These are phyloP conservation scores for Primulina huaijiensis DNA, from an alignment of 257 asterid genomes.

Conservation along the genomic window DNA sequence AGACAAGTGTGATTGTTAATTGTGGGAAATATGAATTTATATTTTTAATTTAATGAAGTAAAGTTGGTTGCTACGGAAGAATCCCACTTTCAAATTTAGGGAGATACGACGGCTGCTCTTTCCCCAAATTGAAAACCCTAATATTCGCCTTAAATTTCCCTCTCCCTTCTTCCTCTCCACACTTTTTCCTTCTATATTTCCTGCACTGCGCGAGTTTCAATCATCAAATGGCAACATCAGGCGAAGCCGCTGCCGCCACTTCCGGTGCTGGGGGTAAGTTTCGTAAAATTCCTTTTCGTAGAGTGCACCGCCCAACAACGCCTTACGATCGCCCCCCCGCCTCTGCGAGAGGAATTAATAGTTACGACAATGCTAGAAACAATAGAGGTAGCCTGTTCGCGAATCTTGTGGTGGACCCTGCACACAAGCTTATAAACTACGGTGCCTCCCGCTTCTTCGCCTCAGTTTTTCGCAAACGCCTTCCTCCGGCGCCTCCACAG, in stretches of 20 bases:
- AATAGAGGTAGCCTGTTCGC: slow-evolving; percentile 56
- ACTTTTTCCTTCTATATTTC: neutral
- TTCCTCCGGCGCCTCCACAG: slow-evolving; percentile 46
- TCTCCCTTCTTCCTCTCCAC: neutral
- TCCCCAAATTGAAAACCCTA: neutral
- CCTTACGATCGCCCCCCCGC: slow-evolving; percentile 81
- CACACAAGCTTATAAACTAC: slow-evolving; percentile 57
- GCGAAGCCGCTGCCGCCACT: slow-evolving; percentile 39
- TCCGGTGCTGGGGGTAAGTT: slow-evolving; percentile 90
- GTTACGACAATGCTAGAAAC: slow-evolving; percentile 16
- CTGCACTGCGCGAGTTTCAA: neutral
- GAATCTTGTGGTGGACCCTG: slow-evolving; percentile 83
- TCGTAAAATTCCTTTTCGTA: slow-evolving; percentile 54
- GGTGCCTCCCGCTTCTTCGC: slow-evolving; percentile 69
- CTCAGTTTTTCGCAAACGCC: slow-evolving; percentile 56
- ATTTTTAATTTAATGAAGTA: too few relatives aligned
- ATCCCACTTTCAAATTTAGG: neutral
- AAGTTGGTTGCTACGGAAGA: neutral
- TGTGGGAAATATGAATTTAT: too few relatives aligned
- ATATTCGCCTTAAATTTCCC: neutral
- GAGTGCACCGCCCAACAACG: slow-evolving; percentile 38
- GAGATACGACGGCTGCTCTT: neutral
- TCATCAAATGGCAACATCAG: slow-evolving; percentile 63
- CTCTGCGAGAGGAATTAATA: slow-evolving; percentile 26
- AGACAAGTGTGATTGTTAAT: too few relatives aligned